phyloP scores from a whole-genome alignment of 2,329 filamentous ascomycete genomes.

The Verticillium nonalfalfae region DNA sequence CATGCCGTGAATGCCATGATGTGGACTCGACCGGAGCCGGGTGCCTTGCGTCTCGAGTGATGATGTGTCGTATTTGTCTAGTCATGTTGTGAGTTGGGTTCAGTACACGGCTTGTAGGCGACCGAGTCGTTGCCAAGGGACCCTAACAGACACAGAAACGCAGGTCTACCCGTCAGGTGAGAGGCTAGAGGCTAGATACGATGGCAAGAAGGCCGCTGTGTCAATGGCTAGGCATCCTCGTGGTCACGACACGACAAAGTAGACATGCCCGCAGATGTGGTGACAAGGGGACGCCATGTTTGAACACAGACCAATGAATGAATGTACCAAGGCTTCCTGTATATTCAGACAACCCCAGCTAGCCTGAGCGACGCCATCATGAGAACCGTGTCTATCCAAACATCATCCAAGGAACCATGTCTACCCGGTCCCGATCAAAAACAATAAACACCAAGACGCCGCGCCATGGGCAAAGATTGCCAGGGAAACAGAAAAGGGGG shows the following conservation, averaged over 20 bases:
- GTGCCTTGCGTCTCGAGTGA: no score
- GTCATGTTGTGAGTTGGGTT: background rate
- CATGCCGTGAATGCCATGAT: background rate
- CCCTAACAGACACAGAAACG: no score
- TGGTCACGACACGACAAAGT: no score
- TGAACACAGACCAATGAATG: background rate
- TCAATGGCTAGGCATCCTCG: no score
- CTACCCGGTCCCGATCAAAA: background rate
- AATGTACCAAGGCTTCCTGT: background rate
- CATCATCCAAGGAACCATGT: background rate
- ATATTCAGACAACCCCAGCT: background rate
- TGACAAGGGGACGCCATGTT: no score
- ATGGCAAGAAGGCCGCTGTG: no score
- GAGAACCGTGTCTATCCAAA: background rate
- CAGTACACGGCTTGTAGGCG: background rate
- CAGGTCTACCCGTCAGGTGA: no score
- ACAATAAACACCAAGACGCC: background rate
- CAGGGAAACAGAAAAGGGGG: background rate
- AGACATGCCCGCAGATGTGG: no score
- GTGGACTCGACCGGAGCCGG: no score
- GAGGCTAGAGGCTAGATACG: no score
- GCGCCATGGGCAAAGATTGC: background rate
- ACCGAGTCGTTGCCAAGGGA: no score
- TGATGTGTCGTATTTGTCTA: no score
- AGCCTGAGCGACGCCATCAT: background rate